Base-by-base conservation (phyloP, 306 rosid species). In the Sicyos edulis region DNA sequence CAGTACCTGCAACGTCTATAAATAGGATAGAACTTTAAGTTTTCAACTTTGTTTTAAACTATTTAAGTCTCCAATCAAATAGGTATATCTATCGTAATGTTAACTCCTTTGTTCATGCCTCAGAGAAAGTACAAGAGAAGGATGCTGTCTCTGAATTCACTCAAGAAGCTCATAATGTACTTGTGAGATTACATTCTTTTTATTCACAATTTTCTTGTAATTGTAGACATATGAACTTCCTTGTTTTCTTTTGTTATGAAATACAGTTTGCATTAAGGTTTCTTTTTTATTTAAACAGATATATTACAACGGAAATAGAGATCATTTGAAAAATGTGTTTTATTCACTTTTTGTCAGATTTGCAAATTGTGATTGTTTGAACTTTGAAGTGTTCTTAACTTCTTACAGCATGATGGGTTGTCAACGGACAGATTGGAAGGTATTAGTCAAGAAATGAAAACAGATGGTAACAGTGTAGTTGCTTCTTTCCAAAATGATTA, bases 341-440 rank as follows among this genome's bases (percentile, higher is more conserved):
- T 62, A 15, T 40, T 32, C 13, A 12, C 22, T 17, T 52, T 24
- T 61, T 63, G 17, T 17, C 21, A 55, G 19, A 47, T 50, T 51
- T 65, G 17, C 22, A 47, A 54, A 50, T 73, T 73, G 51, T 71
- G 62, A 58, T 74, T 68, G 75, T 82, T 53, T 76, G 78, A 85
- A 83, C 74, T 82, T 53, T 76, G 78, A 85, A 83, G 76, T 44
- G 40, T 65, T 78, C 87, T 83, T 75, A 83, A 80, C 86, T 82
- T 85, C 88, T 78, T 77, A 80, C 96, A 92, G 92, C 82, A 76
- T 80, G 80, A 74, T 85, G 84, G 89, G 87, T 82, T 78, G 69
- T 74, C 45, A 73, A 82, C 76, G 75, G 60, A 54, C 70, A 79
- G 82, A 64, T 69, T 77, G 78, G 78, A 82, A 61, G 72, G 24